A percentile compares a stretch with the other conserved stretches of the same genome.
Evolutionary conservation across 805 yeast genomes (phyloP).

Genomic region (Kluyveromyces dobzhanskii): DNA sequence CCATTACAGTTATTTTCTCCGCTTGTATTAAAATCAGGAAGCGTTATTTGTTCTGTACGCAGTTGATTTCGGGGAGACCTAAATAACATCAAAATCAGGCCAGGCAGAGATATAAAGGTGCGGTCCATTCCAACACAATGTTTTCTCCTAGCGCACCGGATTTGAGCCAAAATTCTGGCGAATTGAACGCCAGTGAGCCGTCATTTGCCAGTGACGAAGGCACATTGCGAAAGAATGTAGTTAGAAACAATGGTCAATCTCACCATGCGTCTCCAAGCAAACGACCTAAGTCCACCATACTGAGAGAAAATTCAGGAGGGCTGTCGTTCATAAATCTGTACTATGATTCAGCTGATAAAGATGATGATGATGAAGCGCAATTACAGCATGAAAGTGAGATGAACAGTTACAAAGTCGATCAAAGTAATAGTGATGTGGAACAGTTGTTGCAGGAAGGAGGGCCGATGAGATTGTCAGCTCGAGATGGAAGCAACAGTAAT

Average conservation of each 20-base stretch:
- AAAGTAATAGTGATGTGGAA: neutral
- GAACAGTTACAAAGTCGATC: conserved; percentile 1
- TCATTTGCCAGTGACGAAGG: neutral
- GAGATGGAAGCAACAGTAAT: conserved; percentile 2
- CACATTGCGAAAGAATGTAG: neutral
- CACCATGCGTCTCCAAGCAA: conserved; percentile 1
- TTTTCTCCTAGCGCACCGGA: conserved; percentile 9
- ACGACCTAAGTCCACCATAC: conserved; percentile 1
- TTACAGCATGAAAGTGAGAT: conserved; percentile 1
- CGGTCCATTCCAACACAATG: neutral
- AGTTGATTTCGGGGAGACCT: no score
- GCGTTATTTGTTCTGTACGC: no score
- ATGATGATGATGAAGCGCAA: neutral
- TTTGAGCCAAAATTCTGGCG: conserved; percentile 3
- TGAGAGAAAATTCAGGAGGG: conserved; percentile 5
- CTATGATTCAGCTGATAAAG: conserved; percentile 1
- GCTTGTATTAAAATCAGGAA: no score
- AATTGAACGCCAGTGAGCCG: neutral
- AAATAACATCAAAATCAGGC: no score
- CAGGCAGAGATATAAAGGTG: no score
- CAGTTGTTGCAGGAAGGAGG: neutral
- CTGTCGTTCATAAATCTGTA: conserved; percentile 9
- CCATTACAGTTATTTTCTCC: no score
- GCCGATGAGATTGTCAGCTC: conserved; percentile 6
- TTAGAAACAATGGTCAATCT: neutral